Percentiles rank a stretch among this genome's conserved stretches.
Evolutionary conservation across 208 protist species (phyloP).

Genomic region (Trypanosoma scelopori): DNA sequence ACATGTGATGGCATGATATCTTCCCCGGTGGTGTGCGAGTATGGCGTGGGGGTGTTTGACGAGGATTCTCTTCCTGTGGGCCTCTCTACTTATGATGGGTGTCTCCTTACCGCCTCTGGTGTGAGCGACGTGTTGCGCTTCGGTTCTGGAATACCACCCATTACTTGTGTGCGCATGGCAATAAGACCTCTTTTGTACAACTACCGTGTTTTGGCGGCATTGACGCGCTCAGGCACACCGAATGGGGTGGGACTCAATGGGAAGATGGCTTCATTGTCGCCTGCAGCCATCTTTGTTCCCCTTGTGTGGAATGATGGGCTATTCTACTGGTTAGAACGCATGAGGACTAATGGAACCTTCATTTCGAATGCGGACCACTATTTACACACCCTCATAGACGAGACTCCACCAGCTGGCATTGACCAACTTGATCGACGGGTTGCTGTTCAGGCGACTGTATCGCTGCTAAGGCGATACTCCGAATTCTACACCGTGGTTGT

Average conservation of each 20-base stretch:
- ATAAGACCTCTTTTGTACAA: slow-evolving; percentile 47
- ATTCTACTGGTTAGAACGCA: slow-evolving; percentile 68
- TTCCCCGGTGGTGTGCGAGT: background rate
- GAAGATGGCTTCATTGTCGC: background rate
- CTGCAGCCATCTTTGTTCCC: slow-evolving; percentile 24
- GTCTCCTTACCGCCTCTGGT: slow-evolving; percentile 37
- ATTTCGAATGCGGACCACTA: slow-evolving; percentile 58
- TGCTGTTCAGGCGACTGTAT: slow-evolving; percentile 44
- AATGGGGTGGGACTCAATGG: slow-evolving; percentile 6
- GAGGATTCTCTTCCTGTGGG: slow-evolving; percentile 47
- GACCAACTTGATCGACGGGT: slow-evolving; percentile 35
- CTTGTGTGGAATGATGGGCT: slow-evolving; percentile 49
- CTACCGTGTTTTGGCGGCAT: slow-evolving; percentile 50
- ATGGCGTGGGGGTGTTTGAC: slow-evolving; percentile 27
- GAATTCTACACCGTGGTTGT: slow-evolving; percentile 73
- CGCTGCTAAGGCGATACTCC: slow-evolving; percentile 63
- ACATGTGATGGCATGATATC: background rate
- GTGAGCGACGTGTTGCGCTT: slow-evolving; percentile 6
- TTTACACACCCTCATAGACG: slow-evolving; percentile 59
- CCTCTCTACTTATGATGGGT: slow-evolving; percentile 59
- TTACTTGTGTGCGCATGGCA: slow-evolving; percentile 6
- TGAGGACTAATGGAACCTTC: slow-evolving; percentile 63
- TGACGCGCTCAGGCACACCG: slow-evolving; percentile 35
- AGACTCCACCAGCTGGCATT: slow-evolving; percentile 41
- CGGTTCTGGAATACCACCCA: background rate